phyloP scores from a whole-genome alignment of 1,284 basidiomycete species.

The Trametes sp. region DNA sequence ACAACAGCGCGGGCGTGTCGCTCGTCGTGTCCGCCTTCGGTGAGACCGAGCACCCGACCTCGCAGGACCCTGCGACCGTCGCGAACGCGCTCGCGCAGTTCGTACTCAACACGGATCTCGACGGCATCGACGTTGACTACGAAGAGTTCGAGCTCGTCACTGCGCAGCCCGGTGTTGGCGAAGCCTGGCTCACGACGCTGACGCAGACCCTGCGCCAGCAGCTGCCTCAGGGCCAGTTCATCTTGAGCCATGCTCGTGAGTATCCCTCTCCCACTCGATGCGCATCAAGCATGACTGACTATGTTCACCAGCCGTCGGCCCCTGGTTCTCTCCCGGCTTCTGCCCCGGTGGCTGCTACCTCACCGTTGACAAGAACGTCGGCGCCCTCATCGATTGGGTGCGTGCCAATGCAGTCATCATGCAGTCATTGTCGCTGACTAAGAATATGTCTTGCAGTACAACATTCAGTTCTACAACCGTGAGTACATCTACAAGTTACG shows the following conservation, averaged over 20 bases:
- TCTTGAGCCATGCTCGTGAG: constrained; percentile 37
- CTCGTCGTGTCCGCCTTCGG: no score
- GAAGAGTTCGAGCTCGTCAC: no score
- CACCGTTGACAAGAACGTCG: constrained; percentile 24
- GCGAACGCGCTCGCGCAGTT: no score
- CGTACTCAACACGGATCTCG: no score
- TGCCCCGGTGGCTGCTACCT: constrained; percentile 23
- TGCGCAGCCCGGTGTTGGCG: no score
- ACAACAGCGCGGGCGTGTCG: no score
- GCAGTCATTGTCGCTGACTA: neutral
- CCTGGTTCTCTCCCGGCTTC: constrained; percentile 20
- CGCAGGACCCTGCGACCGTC: no score
- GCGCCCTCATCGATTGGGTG: constrained; percentile 38
- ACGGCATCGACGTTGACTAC: no score
- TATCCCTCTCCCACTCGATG: neutral
- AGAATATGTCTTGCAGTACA: constrained; percentile 47
- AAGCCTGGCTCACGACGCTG: no score
- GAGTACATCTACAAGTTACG: neutral
- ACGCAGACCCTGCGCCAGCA: constrained; percentile 12
- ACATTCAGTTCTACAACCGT: constrained; percentile 68
- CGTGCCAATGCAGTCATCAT: neutral
- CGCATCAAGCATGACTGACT: neutral
- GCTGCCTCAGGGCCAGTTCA: constrained; percentile 41
- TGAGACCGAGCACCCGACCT: no score
- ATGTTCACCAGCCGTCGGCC: constrained; percentile 4